A percentile compares a stretch with the other conserved stretches of the same genome.
Evolutionary conservation across 2,329 filamentous ascomycete genomes (phyloP).

Genomic region (Arachnopeziza araneosa): DNA sequence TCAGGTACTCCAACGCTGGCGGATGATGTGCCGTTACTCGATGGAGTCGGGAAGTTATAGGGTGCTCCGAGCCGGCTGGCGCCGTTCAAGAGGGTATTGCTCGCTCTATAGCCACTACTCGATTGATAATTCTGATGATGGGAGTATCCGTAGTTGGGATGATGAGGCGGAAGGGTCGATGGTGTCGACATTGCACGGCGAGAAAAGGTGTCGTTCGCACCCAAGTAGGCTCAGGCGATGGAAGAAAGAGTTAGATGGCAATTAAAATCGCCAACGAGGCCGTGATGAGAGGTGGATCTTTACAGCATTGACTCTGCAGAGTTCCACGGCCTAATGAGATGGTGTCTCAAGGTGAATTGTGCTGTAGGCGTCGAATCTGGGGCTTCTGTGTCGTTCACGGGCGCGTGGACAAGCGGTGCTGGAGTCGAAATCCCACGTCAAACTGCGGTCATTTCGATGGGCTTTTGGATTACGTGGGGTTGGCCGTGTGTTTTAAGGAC

Average conservation of each 20-base stretch:
- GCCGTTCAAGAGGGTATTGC: conserved; percentile 34
- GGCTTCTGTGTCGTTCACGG: conserved; percentile 15
- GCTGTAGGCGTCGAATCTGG: conserved; percentile 8
- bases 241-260: conserved; percentile 9
- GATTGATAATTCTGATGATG: conserved; percentile 50
- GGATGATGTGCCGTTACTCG: conserved; percentile 27
- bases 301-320: conserved; percentile 21
- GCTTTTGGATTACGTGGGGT: not conserved
- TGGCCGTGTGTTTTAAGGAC: not conserved
- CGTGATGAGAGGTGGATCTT: conserved; percentile 5
- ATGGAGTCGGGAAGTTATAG: conserved; percentile 27
- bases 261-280: conserved; percentile 9
- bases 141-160: conserved; percentile 58
- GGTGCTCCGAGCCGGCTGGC: conserved; percentile 27
- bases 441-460: conserved; percentile 15
- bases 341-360: conserved; percentile 13
- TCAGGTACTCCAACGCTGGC: conserved; percentile 21
- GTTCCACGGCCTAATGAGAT: not conserved
- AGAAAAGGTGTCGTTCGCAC: conserved; percentile 19
- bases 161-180: conserved; percentile 65
- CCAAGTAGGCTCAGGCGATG: conserved; percentile 18
- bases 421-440: conserved; percentile 11
- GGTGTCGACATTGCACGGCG: conserved; percentile 66
- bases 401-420: conserved; percentile 12
- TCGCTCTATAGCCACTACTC: conserved; percentile 46